Conservation (phyloP, 768 basidiomycete species). For the Leccinum broughii region DNA sequence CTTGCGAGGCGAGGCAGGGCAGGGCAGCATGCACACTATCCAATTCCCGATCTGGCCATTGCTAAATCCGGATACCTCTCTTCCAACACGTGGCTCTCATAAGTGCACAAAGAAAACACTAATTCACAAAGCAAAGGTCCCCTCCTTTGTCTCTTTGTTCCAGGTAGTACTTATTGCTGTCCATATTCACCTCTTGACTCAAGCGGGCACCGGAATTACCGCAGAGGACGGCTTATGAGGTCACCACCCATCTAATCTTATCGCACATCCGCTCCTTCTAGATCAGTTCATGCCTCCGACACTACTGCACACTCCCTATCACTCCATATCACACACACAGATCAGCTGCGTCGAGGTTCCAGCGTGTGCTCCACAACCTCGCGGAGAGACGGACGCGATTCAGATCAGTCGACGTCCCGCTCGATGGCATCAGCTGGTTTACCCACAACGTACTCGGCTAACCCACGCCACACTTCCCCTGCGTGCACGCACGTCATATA, state of each 20-base stretch:
- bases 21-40: slow-evolving; percentile 22
- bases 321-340: slow-evolving; percentile 21
- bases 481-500: slow-evolving; percentile 20
- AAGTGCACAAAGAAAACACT: neutral
- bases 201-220: neutral
- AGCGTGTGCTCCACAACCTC: slow-evolving; percentile 31
- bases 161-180: neutral
- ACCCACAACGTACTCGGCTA: slow-evolving; percentile 33
- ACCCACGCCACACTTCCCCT: slow-evolving; percentile 21
- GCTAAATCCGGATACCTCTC: slow-evolving; percentile 27
- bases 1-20: slow-evolving; percentile 35
- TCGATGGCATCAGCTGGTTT: slow-evolving; percentile 10
- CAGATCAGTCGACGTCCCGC: slow-evolving; percentile 15
- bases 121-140: neutral
- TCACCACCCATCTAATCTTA: slow-evolving; percentile 32
- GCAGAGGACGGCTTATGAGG: slow-evolving; percentile 4
- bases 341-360: slow-evolving; percentile 30
- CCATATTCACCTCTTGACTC: neutral
- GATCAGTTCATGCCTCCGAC: slow-evolving; percentile 19
- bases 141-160: slow-evolving; percentile 11
- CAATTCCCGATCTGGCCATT: slow-evolving; percentile 30
- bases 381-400: slow-evolving; percentile 19
- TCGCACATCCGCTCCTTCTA: slow-evolving; percentile 17
- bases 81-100: slow-evolving; percentile 29
- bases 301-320: slow-evolving; percentile 5